Conservation (phyloP, 176 grass and related monocot species). For the Urochloa ruziziensis region DNA sequence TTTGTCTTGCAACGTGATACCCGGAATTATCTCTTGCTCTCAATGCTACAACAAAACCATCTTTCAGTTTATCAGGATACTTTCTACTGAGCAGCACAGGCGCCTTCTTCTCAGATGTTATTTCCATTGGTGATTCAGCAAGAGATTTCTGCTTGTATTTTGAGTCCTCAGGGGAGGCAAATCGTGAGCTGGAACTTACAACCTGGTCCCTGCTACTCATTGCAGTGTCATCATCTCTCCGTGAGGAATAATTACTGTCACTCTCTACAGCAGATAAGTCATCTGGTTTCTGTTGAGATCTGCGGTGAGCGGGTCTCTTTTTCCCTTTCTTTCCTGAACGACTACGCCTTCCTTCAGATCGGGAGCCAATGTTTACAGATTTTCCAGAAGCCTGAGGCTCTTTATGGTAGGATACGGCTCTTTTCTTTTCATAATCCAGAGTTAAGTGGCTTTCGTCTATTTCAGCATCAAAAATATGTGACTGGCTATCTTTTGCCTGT, state of each 20-base stretch:
- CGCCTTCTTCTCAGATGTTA: constrained; percentile 55
- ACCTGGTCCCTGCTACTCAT: constrained; percentile 78
- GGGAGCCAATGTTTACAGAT: constrained; percentile 50
- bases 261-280: constrained; percentile 69
- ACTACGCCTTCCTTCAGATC: constrained; percentile 70
- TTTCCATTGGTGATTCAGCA: constrained; percentile 67
- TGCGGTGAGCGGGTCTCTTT: constrained; percentile 77
- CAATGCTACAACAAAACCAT: constrained; percentile 88
- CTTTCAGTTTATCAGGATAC: constrained; percentile 60
- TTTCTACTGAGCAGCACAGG: constrained; percentile 37
- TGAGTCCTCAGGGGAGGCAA: constrained; percentile 89
- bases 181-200: constrained; percentile 87
- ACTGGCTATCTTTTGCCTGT: constrained; percentile 44
- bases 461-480: constrained; percentile 47
- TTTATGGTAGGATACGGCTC: constrained; percentile 52
- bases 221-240: constrained; percentile 68
- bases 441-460: constrained; percentile 73
- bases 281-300: constrained; percentile 77
- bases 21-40: constrained; percentile 63
- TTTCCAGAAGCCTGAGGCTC: constrained; percentile 48
- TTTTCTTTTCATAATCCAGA: constrained; percentile 64
- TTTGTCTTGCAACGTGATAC: constrained; percentile 73
- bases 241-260: constrained; percentile 57
- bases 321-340: constrained; percentile 95
- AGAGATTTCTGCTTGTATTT: constrained; percentile 69